These are phyloP conservation scores for Stachybotrys elegans DNA, from an alignment of 2,329 filamentous ascomycete genomes.

Conservation along the genomic window DNA sequence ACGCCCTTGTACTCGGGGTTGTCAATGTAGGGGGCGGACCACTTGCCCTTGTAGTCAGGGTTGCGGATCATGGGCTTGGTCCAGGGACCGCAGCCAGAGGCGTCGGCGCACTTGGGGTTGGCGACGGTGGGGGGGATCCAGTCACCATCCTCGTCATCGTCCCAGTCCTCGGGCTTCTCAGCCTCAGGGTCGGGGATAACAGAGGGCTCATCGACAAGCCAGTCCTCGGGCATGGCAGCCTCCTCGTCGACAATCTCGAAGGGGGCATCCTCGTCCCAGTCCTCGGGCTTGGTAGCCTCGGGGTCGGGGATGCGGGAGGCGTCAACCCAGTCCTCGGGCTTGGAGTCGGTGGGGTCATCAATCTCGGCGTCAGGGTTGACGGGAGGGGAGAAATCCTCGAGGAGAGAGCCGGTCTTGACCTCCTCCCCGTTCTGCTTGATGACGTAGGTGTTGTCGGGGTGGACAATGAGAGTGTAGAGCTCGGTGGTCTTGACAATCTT, in stretches of 20 bases:
- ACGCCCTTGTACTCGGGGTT: constrained; percentile 97
- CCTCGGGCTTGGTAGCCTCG: constrained; percentile 90
- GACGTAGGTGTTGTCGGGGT: constrained; percentile 91
- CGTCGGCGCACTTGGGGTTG: constrained; percentile 94
- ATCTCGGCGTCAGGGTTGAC: constrained; percentile 96
- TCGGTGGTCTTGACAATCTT: constrained; percentile 87
- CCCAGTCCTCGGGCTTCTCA: constrained; percentile 98
- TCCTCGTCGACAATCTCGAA: constrained; percentile 94
- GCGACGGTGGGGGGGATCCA: constrained; percentile 86
- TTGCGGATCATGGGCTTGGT: constrained; percentile 88
- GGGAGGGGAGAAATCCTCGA: constrained; percentile 89
- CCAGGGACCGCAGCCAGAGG: constrained; percentile 92
- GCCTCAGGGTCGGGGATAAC: constrained; percentile 89
- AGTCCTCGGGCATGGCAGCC: constrained; percentile 87
- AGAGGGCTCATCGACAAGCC: constrained; percentile 84
- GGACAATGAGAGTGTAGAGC: constrained; percentile 94
- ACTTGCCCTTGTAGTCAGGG: constrained; percentile 98
- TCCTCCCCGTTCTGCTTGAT: constrained; percentile 88
- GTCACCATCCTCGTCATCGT: constrained; percentile 98
- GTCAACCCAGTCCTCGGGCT: constrained; percentile 96
- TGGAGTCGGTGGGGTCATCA: constrained; percentile 86
- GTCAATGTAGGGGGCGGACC: constrained; percentile 86
- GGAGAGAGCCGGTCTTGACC: constrained; percentile 82
- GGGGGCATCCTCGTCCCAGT: constrained; percentile 98
- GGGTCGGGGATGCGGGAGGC: constrained; percentile 87